A percentile compares a stretch with the other conserved stretches of the same genome.
Conservation (phyloP, 1,139 yeast species). For the Saccharomyces hybrid region DNA sequence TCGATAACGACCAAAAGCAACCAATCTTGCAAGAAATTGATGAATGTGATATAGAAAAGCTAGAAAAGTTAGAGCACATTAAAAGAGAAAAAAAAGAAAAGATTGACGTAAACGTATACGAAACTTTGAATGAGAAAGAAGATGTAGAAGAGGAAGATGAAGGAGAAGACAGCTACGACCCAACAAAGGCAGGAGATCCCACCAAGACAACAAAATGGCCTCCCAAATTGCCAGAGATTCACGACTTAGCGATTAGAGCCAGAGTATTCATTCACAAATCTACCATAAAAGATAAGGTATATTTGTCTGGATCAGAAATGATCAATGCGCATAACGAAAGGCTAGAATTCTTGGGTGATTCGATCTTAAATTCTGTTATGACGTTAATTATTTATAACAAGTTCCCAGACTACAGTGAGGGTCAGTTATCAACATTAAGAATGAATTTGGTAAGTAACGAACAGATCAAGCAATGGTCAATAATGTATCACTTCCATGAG, state of each 20-base stretch:
- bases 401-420: conserved; percentile 73
- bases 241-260: conserved; percentile 49
- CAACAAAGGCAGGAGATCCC: conserved; percentile 8
- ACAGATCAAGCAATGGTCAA: conserved; percentile 63
- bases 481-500: conserved; percentile 61
- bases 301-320: conserved; percentile 49
- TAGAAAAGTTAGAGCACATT: too few relatives aligned
- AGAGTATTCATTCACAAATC: conserved; percentile 84
- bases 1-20: conserved; percentile 24
- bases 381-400: conserved; percentile 59
- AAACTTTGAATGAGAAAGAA: too few relatives aligned
- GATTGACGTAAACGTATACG: too few relatives aligned
- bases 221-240: conserved; percentile 67
- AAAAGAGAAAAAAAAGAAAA: too few relatives aligned
- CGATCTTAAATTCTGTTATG: conserved; percentile 67
- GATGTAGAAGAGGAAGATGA: too few relatives aligned
- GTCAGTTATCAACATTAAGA: conserved; percentile 67
- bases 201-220: conserved; percentile 32
- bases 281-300: conserved; percentile 50
- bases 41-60: conserved; percentile 11
- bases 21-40: conserved; percentile 21
- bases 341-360: conserved; percentile 88
- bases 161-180: conserved; percentile 13
- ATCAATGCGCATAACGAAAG: conserved; percentile 76
- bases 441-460: conserved; percentile 68